Evolutionary conservation across 805 yeast species (phyloP), one percentile per base, ranked within the genome.

Genomic region (Henningerozyma blattae): DNA sequence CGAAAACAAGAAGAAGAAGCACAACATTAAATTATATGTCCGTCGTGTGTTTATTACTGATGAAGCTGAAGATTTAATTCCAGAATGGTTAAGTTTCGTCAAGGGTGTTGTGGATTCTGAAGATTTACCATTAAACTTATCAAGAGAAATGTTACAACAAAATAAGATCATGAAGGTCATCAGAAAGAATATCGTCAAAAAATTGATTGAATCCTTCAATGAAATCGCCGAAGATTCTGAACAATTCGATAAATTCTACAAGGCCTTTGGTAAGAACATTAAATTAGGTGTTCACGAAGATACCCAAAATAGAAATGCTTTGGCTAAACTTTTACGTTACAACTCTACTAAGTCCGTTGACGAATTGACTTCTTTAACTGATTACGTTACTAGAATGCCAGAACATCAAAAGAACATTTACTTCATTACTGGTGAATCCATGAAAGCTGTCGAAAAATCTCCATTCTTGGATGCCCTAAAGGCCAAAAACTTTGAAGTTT

Each of bases 51-150:
- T 91, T 81, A 91, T 91, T 66, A 91, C 98, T 46, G 99, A 91
- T 59, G 99, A 91, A 56, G 96, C 97, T 60, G 98, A 93, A 67
- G 97, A 91, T 63, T 80, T 91, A 58, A 86, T 91, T 48, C 99
- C 99, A 62, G 97, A 91, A 66, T 91, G 98, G 98, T 77, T 91
- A 62, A 70, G 86, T 37, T 91, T 91, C 66, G 84, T 91, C 56
- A 87, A 73, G 71, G 99, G 99, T 79, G 99, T 91, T 65, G 99
- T 91, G 46, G 99, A 91, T 72, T 85, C 96, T 52, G 97, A 91
- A 73, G 99, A 91, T 69, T 75, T 91, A 67, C 99, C 99, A 67
- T 80, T 91, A 68, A 91, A 91, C 89, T 76, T 91, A 71, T 91
- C 98, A 54, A 89, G 99, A 83, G 99, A 91, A 72, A 82, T 93